Percentiles rank a stretch among this genome's conserved stretches.
phyloP scores from a whole-genome alignment of 2,329 filamentous ascomycete genomes.

The Uncinocarpus reesii region DNA sequence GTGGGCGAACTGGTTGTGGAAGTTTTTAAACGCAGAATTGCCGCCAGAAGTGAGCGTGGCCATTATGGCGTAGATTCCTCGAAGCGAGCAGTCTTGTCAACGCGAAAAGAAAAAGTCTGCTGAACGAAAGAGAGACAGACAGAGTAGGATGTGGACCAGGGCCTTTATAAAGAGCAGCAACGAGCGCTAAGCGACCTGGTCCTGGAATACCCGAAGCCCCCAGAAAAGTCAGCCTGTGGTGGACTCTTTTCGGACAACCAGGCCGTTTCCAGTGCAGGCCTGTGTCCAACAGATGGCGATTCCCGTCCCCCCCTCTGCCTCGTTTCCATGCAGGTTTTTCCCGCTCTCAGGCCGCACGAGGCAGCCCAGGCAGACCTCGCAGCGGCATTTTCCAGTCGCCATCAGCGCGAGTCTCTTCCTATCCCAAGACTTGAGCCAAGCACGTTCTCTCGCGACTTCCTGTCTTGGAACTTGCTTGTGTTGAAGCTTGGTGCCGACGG shows the following conservation, averaged over 20 bases:
- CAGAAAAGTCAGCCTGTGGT: neutral
- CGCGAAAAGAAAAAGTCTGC: no score
- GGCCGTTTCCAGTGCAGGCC: neutral
- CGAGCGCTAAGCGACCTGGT: no score
- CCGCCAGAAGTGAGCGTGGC: slow-evolving; percentile 46
- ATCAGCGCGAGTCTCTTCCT: neutral
- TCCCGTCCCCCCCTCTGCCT: neutral
- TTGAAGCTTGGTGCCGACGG: slow-evolving; percentile 7
- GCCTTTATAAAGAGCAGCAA: no score
- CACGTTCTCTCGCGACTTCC: slow-evolving; percentile 6
- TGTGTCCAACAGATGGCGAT: neutral
- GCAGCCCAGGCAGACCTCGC: neutral
- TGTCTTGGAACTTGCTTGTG: slow-evolving; percentile 10
- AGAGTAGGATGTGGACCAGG: no score
- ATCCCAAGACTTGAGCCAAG: slow-evolving; percentile 3
- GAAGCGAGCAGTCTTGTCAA: no score
- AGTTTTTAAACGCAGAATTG: slow-evolving; percentile 65
- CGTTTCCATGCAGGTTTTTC: neutral
- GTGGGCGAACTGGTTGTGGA: slow-evolving; percentile 60
- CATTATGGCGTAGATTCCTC: no score
- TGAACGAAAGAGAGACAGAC: no score
- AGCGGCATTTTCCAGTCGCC: neutral
- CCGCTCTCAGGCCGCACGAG: neutral
- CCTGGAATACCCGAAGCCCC: neutral
- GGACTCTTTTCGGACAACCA: neutral